These are phyloP conservation scores for Artemisia princeps DNA, from an alignment of 140 eudicot species.

Conservation along the genomic window DNA sequence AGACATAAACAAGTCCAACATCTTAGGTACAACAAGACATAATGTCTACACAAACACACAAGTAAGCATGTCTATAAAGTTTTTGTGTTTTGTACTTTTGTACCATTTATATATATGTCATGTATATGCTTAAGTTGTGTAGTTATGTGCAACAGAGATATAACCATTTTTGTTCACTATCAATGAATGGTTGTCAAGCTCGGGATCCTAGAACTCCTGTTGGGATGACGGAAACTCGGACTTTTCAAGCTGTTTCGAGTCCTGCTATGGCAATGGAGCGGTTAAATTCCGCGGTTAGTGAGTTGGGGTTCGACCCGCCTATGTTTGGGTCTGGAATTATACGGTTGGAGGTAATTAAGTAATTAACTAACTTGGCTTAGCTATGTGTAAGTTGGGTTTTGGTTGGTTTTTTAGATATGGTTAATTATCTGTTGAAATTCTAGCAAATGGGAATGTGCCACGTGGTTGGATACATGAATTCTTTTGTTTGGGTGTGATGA, in stretches of 20 bases:
- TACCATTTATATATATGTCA: background rate
- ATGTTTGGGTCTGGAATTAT: slow-evolving; percentile 60
- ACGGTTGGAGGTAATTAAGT: slow-evolving; percentile 56
- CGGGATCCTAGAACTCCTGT: slow-evolving; percentile 43
- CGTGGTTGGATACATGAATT: slow-evolving; percentile 42
- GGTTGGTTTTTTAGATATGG: background rate
- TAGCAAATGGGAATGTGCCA: slow-evolving; percentile 31
- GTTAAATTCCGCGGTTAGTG: slow-evolving; percentile 48
- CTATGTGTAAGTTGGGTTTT: background rate
- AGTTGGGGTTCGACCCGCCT: slow-evolving; percentile 45
- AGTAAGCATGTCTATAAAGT: slow-evolving; percentile 25
- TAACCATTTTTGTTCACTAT: slow-evolving; percentile 42
- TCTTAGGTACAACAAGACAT: slow-evolving; percentile 30
- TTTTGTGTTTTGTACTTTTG: background rate
- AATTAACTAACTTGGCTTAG: background rate
- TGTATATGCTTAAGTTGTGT: background rate
- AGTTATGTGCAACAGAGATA: slow-evolving; percentile 34
- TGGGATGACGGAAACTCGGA: slow-evolving; percentile 59
- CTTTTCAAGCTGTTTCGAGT: slow-evolving; percentile 47
- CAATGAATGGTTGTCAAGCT: slow-evolving; percentile 78
- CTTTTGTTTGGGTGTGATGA: slow-evolving; percentile 4
- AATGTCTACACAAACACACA: slow-evolving; percentile 34
- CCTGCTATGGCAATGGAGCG: slow-evolving; percentile 63
- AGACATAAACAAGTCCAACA: slow-evolving; percentile 33
- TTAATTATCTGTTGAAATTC: slow-evolving; percentile 12